Conservation (phyloP, 805 yeast species). For the Hemisphaericaspora nanyangensis region DNA sequence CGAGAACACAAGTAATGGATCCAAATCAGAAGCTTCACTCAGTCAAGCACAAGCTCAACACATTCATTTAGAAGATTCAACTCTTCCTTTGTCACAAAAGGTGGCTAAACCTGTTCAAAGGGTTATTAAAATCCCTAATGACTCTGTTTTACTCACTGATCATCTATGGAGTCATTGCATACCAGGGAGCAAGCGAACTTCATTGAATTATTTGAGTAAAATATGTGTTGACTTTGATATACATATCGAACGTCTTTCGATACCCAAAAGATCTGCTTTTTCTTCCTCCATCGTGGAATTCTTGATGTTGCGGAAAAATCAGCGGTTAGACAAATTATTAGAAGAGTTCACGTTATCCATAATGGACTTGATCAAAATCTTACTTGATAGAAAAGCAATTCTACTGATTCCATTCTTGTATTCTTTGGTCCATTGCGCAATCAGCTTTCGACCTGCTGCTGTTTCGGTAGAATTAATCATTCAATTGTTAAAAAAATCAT, state of each 20-base stretch:
- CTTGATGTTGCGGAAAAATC: conserved; percentile 39
- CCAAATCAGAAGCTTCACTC: neutral
- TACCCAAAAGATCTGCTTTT: conserved; percentile 29
- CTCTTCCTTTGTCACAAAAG: neutral
- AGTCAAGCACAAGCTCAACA: neutral
- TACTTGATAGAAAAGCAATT: conserved; percentile 21
- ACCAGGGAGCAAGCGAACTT: conserved; percentile 30
- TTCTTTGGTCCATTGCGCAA: conserved; percentile 50
- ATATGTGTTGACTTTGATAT: conserved; percentile 24
- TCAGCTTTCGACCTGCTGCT: conserved; percentile 63
- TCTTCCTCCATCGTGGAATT: conserved; percentile 36
- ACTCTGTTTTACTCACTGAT: conserved; percentile 30
- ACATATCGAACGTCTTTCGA: conserved; percentile 13
- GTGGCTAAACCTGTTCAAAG: conserved; percentile 8
- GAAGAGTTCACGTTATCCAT: conserved; percentile 30
- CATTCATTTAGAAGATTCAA: neutral
- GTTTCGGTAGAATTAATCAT: conserved; percentile 33
- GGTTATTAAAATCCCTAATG: conserved; percentile 26
- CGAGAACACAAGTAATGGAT: neutral
- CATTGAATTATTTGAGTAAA: conserved; percentile 28
- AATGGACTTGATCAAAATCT: conserved; percentile 23
- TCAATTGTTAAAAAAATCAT: conserved; percentile 13
- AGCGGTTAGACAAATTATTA: conserved; percentile 49
- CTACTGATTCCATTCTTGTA: conserved; percentile 58
- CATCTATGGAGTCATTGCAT: conserved; percentile 35